A percentile compares a stretch with the other conserved stretches of the same genome.
Evolutionary conservation across 2,329 filamentous ascomycete species (phyloP).

Genomic region (Tolypocladium inflatum): DNA sequence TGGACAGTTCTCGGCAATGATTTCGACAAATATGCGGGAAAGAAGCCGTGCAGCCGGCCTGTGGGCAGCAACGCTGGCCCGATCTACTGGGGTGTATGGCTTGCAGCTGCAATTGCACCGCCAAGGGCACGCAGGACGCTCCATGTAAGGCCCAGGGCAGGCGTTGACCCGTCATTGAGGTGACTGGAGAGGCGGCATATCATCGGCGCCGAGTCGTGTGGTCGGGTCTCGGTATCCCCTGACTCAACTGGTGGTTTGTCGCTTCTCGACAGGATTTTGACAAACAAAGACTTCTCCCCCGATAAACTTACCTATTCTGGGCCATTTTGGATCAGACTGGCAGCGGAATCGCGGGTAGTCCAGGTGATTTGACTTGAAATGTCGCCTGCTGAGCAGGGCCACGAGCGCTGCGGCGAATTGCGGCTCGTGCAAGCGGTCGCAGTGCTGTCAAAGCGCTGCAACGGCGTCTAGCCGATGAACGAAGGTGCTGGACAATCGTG

Average conservation of each 20-base stretch:
- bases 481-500: neutral
- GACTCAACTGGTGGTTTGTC: neutral
- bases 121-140: neutral
- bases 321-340: conserved; percentile 17
- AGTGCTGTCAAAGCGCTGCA: neutral
- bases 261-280: neutral
- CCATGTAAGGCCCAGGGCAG: neutral
- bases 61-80: neutral
- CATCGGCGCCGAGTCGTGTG: neutral
- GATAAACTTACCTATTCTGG: conserved; percentile 16
- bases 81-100: neutral
- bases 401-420: neutral
- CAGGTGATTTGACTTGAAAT: neutral
- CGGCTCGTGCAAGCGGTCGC: neutral
- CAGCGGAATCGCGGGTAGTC: conserved; percentile 2
- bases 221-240: neutral
- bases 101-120: neutral
- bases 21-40: neutral
- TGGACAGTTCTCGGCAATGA: too few species aligned
- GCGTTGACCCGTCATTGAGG: neutral
- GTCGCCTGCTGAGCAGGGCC: neutral
- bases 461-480: neutral
- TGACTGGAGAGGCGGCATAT: neutral
- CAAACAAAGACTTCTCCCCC: neutral
- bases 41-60: neutral